A percentile compares a stretch with the other conserved stretches of the same genome.
Conservation (phyloP, 176 grass and related monocot genomes). For the Puccinellia tenuiflora region DNA sequence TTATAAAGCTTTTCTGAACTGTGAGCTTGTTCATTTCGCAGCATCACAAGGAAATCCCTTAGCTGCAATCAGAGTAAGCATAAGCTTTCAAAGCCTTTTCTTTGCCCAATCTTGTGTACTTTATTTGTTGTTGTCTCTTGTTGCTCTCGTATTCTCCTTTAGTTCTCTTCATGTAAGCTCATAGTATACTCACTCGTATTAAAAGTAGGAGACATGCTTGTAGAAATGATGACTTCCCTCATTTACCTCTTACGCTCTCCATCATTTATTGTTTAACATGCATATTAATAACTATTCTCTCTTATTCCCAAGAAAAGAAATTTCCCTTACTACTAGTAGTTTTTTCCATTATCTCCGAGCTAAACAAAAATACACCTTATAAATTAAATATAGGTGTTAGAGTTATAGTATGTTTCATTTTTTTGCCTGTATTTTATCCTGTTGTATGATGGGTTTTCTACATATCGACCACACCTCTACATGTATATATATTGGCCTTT, state of each 20-base stretch:
- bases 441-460: too few species aligned
- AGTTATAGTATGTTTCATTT: too few species aligned
- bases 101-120: slow-evolving; percentile 9
- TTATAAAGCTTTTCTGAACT: slow-evolving; percentile 94
- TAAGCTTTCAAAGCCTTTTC: slow-evolving; percentile 15
- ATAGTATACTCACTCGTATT: background rate
- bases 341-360: background rate
- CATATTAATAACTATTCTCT: background rate
- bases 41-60: slow-evolving; percentile 49
- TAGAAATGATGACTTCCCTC: background rate
- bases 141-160: background rate
- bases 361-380: background rate
- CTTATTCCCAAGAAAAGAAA: background rate
- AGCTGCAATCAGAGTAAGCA: slow-evolving; percentile 68
- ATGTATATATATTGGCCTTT: too few species aligned
- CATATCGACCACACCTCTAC: too few species aligned
- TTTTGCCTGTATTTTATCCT: too few species aligned
- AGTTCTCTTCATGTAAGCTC: background rate
- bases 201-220: background rate
- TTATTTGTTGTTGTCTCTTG: slow-evolving; percentile 15
- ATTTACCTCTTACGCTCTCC: background rate
- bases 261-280: background rate
- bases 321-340: background rate
- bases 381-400: too few species aligned
- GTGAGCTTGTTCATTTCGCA: slow-evolving; percentile 60